Base-by-base conservation (phyloP, 345 rosid genomes). In the Isatis tinctoria region DNA sequence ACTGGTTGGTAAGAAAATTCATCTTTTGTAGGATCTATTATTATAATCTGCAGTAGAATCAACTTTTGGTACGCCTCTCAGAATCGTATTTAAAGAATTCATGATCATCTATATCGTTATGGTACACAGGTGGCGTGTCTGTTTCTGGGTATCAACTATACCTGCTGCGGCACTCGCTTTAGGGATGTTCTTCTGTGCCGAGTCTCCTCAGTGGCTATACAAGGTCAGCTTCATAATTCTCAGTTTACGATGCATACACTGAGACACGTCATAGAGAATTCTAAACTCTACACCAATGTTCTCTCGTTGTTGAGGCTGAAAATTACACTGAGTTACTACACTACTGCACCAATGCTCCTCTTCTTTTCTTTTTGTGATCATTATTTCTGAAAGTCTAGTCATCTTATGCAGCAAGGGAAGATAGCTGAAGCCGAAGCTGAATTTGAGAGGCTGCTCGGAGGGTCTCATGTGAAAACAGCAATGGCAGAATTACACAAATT, bases 181-280 rank as follows among this genome's bases (percentile, higher is more conserved):
- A 40, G 87, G 85, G 60, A 95, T 95, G 92, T 63, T 76, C 68
- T 79, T 92, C 73, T 95, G 96, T 81, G 97, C 83, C 6, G 99
- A 95, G 78, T 82, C 87, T 81, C 99, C 97, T 4, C 90, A 86
- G 59, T 95, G 99, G 99, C 70, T 95, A 57, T 88, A 80, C 75
- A 95, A 95, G 99, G 99, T 95, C 76, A 59, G 82, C 40, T 79
- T 59, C 36, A 26, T 16, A 20, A 6, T 41, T 63, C 64, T 20
- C 3, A 35, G 26, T 20, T 49, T 18, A 26, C 11, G 17, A 9
- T 39, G 39, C 66, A 43, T 48, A 14, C 24, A 22, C 24, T 22
- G 24, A 22, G 24, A 22, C 24, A 27, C 60, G 43, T 41, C 57
- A 61, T 37, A n/a, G 14, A 63, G 56, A 20, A 9, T 43, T 65